Conservation (phyloP, 148 eudicot species). For the Chenopodium suecicum region DNA sequence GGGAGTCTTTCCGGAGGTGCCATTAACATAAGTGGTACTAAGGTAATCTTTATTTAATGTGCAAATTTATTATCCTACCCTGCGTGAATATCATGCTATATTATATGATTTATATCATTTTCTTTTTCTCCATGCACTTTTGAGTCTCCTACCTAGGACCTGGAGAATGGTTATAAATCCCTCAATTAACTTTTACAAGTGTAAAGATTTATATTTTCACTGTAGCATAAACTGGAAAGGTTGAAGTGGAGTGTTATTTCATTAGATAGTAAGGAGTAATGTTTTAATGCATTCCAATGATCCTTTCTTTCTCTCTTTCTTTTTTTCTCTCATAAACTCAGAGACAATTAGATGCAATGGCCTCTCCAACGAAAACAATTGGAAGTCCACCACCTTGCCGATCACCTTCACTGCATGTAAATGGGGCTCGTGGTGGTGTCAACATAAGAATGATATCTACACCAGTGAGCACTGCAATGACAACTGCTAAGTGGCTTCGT, state of each 20-base stretch:
- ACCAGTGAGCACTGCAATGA: constrained; percentile 98
- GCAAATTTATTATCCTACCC: neutral
- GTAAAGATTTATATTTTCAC: too few species aligned
- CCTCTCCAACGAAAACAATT: constrained; percentile 83
- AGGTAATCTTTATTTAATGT: constrained; percentile 43
- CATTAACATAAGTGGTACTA: constrained; percentile 53
- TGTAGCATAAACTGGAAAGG: neutral
- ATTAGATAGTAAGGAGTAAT: neutral
- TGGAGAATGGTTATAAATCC: too few species aligned
- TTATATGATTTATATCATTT: neutral
- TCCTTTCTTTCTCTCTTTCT: constrained; percentile 14
- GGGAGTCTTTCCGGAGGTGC: constrained; percentile 91
- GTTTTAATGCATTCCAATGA: neutral
- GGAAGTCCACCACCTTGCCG: constrained; percentile 67
- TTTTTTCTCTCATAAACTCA: constrained; percentile 15
- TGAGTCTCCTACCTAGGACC: neutral
- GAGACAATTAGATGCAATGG: constrained; percentile 63
- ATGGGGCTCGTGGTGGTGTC: constrained; percentile 32
- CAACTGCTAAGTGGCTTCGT: constrained; percentile 95
- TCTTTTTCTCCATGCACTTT: neutral
- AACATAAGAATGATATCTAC: constrained; percentile 56
- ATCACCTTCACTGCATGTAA: constrained; percentile 59
- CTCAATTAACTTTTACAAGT: too few species aligned
- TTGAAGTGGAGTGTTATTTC: neutral
- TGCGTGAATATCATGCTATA: neutral